Evolutionary conservation across 23 red algal genomes (phyloP).

Genomic region (Gracilaria gracilis): DNA sequence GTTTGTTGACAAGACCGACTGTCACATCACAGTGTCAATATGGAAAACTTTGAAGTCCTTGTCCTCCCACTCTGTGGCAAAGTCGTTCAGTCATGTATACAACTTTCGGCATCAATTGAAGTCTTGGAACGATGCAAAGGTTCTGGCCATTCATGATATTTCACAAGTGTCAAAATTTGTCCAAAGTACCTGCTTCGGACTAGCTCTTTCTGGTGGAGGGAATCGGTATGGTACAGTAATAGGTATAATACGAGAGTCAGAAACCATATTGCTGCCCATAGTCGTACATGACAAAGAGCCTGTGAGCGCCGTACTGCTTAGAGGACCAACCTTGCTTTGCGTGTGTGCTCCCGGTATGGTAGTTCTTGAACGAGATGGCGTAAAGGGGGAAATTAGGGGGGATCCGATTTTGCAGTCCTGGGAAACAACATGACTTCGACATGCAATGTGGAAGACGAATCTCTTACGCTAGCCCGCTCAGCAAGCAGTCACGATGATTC

Average conservation of each 20-base stretch:
- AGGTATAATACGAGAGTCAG: background rate
- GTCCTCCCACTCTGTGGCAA: conserved; percentile 2
- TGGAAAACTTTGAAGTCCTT: background rate
- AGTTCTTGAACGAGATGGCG: background rate
- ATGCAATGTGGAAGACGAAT: conserved; percentile 29
- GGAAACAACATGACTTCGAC: background rate
- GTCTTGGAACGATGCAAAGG: conserved; percentile 18
- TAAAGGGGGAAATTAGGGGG: background rate
- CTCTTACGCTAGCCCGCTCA: background rate
- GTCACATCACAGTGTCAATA: background rate
- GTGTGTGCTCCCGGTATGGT: background rate
- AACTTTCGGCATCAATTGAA: conserved; percentile 7
- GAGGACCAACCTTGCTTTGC: conserved; percentile 14
- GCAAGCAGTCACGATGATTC: no score
- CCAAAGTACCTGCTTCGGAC: conserved; percentile 1
- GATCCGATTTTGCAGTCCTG: background rate
- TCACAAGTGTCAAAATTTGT: background rate
- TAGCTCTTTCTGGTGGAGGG: background rate
- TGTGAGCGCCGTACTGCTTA: background rate
- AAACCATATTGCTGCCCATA: background rate
- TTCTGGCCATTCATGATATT: conserved; percentile 5
- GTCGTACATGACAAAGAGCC: conserved; percentile 15
- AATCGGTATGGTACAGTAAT: conserved; percentile 22
- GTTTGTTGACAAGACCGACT: background rate
- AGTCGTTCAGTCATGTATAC: conserved; percentile 4